A percentile compares a stretch with the other conserved stretches of the same genome.
Conservation (phyloP, 2,329 filamentous ascomycete species). For the Pezicula radicicola region DNA sequence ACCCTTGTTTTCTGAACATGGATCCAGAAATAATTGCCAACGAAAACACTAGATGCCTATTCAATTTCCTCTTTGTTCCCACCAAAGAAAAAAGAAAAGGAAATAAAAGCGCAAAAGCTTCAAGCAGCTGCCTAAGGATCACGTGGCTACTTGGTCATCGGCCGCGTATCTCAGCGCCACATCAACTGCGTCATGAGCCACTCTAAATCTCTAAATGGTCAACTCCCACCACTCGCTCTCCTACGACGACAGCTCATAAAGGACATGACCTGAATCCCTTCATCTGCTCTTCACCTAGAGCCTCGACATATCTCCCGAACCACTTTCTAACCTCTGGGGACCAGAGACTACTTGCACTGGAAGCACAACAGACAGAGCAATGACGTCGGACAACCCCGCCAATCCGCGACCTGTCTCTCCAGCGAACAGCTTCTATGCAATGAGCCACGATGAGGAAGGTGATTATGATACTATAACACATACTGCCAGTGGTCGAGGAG, state of each 20-base stretch:
- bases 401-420: slow-evolving; percentile 56
- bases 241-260: neutral
- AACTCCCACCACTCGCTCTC: neutral
- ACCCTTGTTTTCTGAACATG: too few relatives aligned
- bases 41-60: too few relatives aligned
- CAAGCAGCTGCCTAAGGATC: neutral
- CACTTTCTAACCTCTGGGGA: neutral
- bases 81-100: too few relatives aligned
- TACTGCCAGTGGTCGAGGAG: slow-evolving; percentile 71
- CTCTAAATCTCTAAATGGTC: neutral
- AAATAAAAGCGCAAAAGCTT: too few relatives aligned
- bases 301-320: too few relatives aligned
- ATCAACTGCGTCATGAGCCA: neutral
- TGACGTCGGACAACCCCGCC: slow-evolving; percentile 26
- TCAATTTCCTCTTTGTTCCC: too few relatives aligned
- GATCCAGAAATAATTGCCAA: too few relatives aligned
- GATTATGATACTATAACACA: slow-evolving; percentile 94
- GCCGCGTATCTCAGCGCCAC: neutral
- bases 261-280: neutral
- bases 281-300: neutral
- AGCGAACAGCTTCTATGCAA: slow-evolving; percentile 84
- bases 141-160: neutral
- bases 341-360: too few relatives aligned
- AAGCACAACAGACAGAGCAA: slow-evolving; percentile 6
- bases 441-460: slow-evolving; percentile 94